Base-by-base conservation (phyloP, 2,329 filamentous ascomycete genomes). In the Cadophora malorum region DNA sequence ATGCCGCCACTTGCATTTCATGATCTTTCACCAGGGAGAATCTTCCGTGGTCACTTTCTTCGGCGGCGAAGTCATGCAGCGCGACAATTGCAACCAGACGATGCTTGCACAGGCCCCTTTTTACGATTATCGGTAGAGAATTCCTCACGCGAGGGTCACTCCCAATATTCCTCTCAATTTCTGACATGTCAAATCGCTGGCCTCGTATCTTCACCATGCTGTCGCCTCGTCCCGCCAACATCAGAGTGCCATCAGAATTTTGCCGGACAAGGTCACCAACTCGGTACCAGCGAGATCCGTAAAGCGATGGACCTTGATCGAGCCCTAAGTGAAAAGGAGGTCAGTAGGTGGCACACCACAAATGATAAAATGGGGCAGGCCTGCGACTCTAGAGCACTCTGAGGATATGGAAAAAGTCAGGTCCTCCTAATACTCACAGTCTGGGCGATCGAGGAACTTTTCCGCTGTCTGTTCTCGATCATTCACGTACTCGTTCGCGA, bases 151-250 rank as follows among this genome's bases (percentile, higher is more conserved):
- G 35, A 19, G 21, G 31, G 41, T 64, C 63, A 1, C 35, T 45
- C 19, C 63, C 52, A 31, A 56, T n/a, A 16, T 52, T 63, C 19
- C 25, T 61, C 16, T 80, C 84, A 64, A 82, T 83, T 75, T 82
- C 83, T 12, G 79, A 82, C 63, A 88, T 80, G 78, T 88, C 91
- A 65, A 90, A 84, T 67, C 88, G 80, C 71, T 86, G 89, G 28
- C 91, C 91, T 16, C 84, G 82, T 31, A 91, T 79, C 78, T 92
- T 91, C 66, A 90, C 85, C 76, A 89, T 88, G n/a, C 84, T 85
- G 72, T 91, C 89, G 70, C 87, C 89, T 62, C 90, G 83, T 14
- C 88, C 88, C 45, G 89, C 80, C 68, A 86, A 88, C 19, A 83
- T 76, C 60, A 89, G 82, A 3, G 81, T 81, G 25, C 72, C 76